These are phyloP conservation scores for Cercospora sp. DNA, from an alignment of 2,329 filamentous ascomycete species.

Conservation along the genomic window DNA sequence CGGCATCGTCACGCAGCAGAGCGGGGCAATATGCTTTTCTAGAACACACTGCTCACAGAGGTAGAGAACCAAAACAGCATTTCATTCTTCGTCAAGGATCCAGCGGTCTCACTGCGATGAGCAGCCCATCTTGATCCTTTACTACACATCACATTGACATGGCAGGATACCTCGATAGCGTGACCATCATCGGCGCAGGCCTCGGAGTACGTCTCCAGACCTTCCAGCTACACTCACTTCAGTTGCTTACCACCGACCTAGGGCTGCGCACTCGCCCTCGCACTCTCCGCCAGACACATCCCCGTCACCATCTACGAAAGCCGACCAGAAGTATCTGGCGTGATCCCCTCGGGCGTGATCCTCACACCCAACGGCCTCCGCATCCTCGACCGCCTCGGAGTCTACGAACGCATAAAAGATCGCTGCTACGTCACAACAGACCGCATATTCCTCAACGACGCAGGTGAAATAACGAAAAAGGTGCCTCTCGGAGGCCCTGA, in stretches of 20 bases:
- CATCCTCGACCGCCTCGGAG: conserved; percentile 53
- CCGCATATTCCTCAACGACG: conserved; percentile 49
- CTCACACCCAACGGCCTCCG: conserved; percentile 60
- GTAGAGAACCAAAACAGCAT: background rate
- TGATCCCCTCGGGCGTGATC: conserved; percentile 46
- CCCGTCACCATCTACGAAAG: conserved; percentile 30
- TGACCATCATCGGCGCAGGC: conserved; percentile 27
- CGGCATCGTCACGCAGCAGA: background rate
- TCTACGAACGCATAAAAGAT: conserved; percentile 49
- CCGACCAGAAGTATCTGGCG: conserved; percentile 16
- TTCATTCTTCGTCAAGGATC: background rate
- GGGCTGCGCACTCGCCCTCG: conserved; percentile 31
- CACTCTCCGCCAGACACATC: conserved; percentile 24
- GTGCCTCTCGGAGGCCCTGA: conserved; percentile 36
- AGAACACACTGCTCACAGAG: background rate
- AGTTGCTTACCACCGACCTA: conserved; percentile 2
- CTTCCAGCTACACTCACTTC: background rate
- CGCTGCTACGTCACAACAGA: conserved; percentile 55
- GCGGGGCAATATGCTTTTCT: background rate
- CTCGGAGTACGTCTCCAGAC: conserved; percentile 18
- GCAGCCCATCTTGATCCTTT: background rate
- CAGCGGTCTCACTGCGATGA: background rate
- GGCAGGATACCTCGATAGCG: conserved; percentile 20
- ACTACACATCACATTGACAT: background rate
- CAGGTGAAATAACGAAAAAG: conserved; percentile 28